These are phyloP conservation scores for Pythium dissotocum DNA, from an alignment of 352 stramenopile genomes.

Conservation along the genomic window DNA sequence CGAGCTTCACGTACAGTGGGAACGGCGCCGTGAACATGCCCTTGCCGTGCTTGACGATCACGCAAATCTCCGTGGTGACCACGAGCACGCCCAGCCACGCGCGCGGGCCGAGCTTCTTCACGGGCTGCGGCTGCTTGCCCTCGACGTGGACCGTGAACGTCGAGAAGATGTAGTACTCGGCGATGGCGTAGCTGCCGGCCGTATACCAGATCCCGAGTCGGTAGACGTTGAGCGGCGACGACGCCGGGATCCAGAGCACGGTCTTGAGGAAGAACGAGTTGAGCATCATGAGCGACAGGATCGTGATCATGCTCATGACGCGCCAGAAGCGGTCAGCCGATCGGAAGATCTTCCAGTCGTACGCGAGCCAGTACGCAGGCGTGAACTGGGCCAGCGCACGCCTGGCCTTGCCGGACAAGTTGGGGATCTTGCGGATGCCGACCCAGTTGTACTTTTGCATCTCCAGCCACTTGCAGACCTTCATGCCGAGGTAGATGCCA, in stretches of 20 bases:
- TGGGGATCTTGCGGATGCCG: constrained; percentile 84
- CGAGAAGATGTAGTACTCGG: constrained; percentile 91
- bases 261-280: constrained; percentile 97
- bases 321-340: constrained; percentile 90
- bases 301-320: constrained; percentile 88
- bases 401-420: constrained; percentile 75
- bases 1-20: constrained; percentile 73
- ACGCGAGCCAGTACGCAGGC: constrained; percentile 89
- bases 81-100: constrained; percentile 84
- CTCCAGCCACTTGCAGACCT: constrained; percentile 84
- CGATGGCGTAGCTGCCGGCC: constrained; percentile 84
- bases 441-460: constrained; percentile 91
- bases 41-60: constrained; percentile 83
- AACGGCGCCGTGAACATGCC: constrained; percentile 90
- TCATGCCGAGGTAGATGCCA: constrained; percentile 90
- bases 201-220: constrained; percentile 83
- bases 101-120: constrained; percentile 81
- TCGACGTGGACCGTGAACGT: constrained; percentile 79
- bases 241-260: constrained; percentile 88
- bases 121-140: constrained; percentile 47
- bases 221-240: constrained; percentile 80
- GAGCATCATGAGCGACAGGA: constrained; percentile 93
- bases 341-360: constrained; percentile 93
- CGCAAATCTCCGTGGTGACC: constrained; percentile 70
- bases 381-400: constrained; percentile 89